phyloP scores from a whole-genome alignment of 495 filamentous ascomycete genomes.

The Aspergillus asperescens region DNA sequence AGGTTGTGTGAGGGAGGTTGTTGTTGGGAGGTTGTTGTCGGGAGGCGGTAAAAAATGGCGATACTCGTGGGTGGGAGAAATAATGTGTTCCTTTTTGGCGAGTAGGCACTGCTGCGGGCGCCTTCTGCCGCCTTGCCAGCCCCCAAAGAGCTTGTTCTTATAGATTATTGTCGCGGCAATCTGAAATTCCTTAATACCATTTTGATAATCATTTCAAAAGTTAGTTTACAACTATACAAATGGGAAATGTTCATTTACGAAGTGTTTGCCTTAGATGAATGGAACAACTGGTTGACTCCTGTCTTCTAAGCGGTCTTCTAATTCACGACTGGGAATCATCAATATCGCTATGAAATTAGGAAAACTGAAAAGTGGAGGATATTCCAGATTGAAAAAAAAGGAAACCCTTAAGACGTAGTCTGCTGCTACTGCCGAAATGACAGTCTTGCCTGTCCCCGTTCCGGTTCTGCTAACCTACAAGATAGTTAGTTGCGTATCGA shows the following conservation, averaged over 20 bases:
- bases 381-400: no score
- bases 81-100: not conserved
- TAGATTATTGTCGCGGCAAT: no score
- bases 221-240: not conserved
- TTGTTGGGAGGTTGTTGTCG: not conserved
- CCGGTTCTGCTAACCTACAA: conserved; percentile 55
- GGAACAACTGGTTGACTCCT: no score
- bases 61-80: not conserved
- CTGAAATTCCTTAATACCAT: no score
- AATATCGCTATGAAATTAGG: no score
- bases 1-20: not conserved
- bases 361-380: no score
- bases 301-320: no score
- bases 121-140: no score
- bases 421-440: conserved; percentile 22
- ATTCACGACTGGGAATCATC: no score
- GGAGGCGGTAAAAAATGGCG: conserved; percentile 8
- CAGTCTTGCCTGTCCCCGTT: conserved; percentile 43
- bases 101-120: conserved; percentile 1
- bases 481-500: conserved; percentile 8
- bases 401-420: no score
- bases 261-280: not conserved
- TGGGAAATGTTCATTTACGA: not conserved
- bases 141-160: no score
- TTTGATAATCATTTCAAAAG: not conserved